phyloP scores from a whole-genome alignment of 176 grass and related monocot species.

The Phoenix dactylifera region DNA sequence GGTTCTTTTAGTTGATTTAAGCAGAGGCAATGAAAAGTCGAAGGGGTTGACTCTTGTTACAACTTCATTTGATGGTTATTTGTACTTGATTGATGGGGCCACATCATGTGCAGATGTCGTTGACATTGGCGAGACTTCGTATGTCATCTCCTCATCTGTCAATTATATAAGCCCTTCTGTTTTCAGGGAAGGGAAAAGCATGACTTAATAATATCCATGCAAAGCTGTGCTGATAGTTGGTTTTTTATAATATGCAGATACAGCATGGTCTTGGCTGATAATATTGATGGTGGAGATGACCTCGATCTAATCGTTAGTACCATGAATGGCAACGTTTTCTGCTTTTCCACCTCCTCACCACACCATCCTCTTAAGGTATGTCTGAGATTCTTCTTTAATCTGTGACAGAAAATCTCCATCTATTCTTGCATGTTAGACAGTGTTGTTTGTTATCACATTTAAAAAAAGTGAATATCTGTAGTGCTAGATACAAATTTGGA shows the following conservation, averaged over 20 bases:
- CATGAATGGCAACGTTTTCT: slow-evolving; percentile 97
- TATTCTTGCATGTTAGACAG: too few species aligned
- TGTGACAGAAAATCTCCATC: background rate
- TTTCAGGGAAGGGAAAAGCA: too few species aligned
- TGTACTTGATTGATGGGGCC: slow-evolving; percentile 90
- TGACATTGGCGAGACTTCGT: slow-evolving; percentile 97
- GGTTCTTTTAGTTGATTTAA: slow-evolving; percentile 70
- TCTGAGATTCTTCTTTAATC: background rate
- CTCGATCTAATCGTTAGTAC: slow-evolving; percentile 94
- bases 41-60: slow-evolving; percentile 75
- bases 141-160: slow-evolving; percentile 19
- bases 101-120: slow-evolving; percentile 89
- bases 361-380: slow-evolving; percentile 91
- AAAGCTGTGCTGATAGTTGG: background rate
- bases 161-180: slow-evolving; percentile 11
- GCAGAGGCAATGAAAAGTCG: slow-evolving; percentile 36
- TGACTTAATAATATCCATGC: too few species aligned
- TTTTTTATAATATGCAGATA: slow-evolving; percentile 44
- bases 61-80: slow-evolving; percentile 85
- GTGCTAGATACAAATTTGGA: too few species aligned
- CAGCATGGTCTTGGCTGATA: slow-evolving; percentile 94
- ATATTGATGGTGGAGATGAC: slow-evolving; percentile 94
- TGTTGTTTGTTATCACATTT: too few species aligned
- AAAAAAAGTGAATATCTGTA: too few species aligned
- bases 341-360: slow-evolving; percentile 82